phyloP scores from a whole-genome alignment of 1,284 basidiomycete species.

The Fomitopsis betulina region DNA sequence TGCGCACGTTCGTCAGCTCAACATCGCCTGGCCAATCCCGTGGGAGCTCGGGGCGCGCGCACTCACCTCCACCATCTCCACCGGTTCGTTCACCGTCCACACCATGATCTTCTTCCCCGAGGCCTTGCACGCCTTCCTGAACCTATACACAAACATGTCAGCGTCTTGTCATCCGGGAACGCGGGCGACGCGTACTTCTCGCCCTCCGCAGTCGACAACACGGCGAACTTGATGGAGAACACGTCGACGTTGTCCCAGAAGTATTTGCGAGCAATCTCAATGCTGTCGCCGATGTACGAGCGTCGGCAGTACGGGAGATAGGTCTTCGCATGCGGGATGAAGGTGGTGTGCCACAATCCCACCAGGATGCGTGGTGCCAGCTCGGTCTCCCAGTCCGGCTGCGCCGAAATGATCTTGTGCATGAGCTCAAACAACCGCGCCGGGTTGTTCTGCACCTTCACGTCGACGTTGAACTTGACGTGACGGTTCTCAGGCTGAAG shows the following conservation, averaged over 20 bases:
- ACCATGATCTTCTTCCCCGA: conserved; percentile 88
- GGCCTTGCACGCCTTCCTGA: conserved; percentile 73
- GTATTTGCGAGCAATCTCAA: conserved; percentile 70
- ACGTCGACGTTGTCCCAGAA: conserved; percentile 90
- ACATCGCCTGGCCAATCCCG: conserved; percentile 6
- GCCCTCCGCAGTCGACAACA: conserved; percentile 72
- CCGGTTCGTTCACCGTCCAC: conserved; percentile 93
- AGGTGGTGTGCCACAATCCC: conserved; percentile 91
- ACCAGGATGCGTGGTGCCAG: conserved; percentile 91
- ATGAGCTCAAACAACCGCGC: conserved; percentile 84
- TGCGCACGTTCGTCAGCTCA: conserved; percentile 22
- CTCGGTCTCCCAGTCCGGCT: conserved; percentile 72
- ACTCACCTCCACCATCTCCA: conserved; percentile 90
- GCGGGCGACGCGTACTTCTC: conserved; percentile 43
- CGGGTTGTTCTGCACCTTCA: conserved; percentile 93
- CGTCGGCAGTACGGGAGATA: conserved; percentile 81
- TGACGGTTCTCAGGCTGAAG: conserved; percentile 77
- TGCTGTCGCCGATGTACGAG: conserved; percentile 81
- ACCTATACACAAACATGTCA: conserved; percentile 37
- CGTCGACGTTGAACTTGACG: conserved; percentile 89
- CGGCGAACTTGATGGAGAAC: conserved; percentile 83
- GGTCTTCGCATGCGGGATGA: conserved; percentile 72
- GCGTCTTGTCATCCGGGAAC: background rate
- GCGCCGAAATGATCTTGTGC: conserved; percentile 66
- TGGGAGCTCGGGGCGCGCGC: background rate